Evolutionary conservation across 345 rosid species (phyloP), one percentile per base, ranked within the genome.

Genomic region (Aquilaria sinensis): DNA sequence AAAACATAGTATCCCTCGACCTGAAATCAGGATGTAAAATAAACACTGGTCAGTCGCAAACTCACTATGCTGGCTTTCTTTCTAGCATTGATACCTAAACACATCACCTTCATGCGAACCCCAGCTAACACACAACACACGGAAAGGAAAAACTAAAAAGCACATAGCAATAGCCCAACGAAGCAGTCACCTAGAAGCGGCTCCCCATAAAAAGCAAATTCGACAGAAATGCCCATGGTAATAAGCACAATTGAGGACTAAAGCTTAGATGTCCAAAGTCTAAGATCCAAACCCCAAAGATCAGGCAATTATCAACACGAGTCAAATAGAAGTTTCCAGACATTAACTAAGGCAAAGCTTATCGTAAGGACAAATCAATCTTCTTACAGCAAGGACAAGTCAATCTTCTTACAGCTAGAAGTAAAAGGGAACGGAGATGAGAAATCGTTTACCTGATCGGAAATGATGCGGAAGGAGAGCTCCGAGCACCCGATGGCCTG

Each of bases 1-100:
- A 64, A 68, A 72, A 63, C 86, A 82, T 81, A 81, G 73, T 77
- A 73, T 23, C 77, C 76, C 53, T 63, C 64, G 49, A 70, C 80
- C 72, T 47, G 58, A 66, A 49, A 31, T 31, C 63, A 56, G 6
- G 57, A 32, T n/a, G 14, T 41, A 2, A 8, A 54, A 33, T 11
- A 52, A 67, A 56, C 43, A 30, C 48, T 56, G 6, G 16, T 33
- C 12, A 41, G 48, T 43, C 47, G 13, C 31, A 23, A 31, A 23
- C 23, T 23, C 23, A 3, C 33, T 6, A 55, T 9, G 33, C 41
- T 55, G n/a, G 10, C 58, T 55, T 55, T 16, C 5, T 3, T 9
- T 8, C 15, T 15, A 30, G 55, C 23, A 2, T 7, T 2, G 14
- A 47, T 16, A 12, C 14, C 32, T 48, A 54, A 54, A 54, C 11